Evolutionary conservation across 768 basidiomycete genomes (phyloP), one percentile per base, ranked within the genome.

Genomic region (Collybia mongolica): DNA sequence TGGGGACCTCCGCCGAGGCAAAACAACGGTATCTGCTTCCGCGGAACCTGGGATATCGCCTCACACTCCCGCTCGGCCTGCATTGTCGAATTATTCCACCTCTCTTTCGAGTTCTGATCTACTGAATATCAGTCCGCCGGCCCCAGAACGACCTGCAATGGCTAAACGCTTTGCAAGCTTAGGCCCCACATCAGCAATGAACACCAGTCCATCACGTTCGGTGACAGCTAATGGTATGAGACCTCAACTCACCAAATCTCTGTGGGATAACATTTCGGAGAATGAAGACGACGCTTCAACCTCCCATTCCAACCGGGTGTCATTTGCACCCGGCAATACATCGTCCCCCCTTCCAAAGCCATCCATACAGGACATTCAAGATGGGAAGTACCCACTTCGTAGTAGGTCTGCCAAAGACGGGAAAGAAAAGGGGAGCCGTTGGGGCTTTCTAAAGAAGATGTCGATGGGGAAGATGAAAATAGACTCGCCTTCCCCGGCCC

Each of bases 401-500:
- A 44, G 54, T n/a, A 61, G 63, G 42, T 54, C 60, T 41, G 14
- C 52, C 19, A 68, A 67, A 49, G 73, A 74, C 24, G 68, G 65
- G 37, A 81, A 81, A 58, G 82, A 86, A 58, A 87, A 89, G 65
- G 72, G 72, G 35, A 84, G 85, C 46, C 85, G 90, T 49, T 96
- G 95, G 94, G 93, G 94, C 3, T 96, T 98, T 72, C 73, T 98
- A 52, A 93, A 94, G 73, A 98, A 98, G 72, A 97, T 98, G 93
- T 96, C 93, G 5, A 96, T 95, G 92, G 88, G 93, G 12, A 92
- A 89, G 67, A 87, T 96, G 73, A 83, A 83, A 59, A 56, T 71
- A n/a, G 90, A 91, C 41, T 67, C 77, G 14, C 76, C 83, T 23
- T 60, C 76, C 5, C 70, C 77, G 23, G 65, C 71, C 8, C 71